Conservation (phyloP, 73 alveolate species). For the Paramecium primaurelia region DNA sequence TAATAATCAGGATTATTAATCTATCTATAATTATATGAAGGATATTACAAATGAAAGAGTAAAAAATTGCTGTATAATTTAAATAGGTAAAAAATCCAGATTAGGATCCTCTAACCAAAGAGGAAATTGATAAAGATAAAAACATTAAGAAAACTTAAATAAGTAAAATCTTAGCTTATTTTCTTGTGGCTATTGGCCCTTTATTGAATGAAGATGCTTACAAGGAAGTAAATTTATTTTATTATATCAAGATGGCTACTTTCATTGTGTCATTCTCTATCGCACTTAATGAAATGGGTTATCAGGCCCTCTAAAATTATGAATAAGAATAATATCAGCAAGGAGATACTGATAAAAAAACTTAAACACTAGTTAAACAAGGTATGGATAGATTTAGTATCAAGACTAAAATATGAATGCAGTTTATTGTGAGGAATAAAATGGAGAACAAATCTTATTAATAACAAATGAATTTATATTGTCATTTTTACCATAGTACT, state of each 20-base stretch:
- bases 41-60: constrained; percentile 34
- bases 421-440: constrained; percentile 46
- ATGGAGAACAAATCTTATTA: constrained; percentile 60
- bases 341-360: neutral
- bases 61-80: neutral
- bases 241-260: neutral
- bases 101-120: constrained; percentile 46
- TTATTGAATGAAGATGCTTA: constrained; percentile 40
- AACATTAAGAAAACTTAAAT: constrained; percentile 52
- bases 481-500: constrained; percentile 38
- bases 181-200: constrained; percentile 32
- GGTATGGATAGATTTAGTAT: constrained; percentile 19
- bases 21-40: neutral
- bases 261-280: neutral
- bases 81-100: constrained; percentile 29
- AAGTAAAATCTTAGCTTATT: constrained; percentile 52
- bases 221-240: neutral
- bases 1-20: neutral
- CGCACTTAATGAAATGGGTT: neutral
- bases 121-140: constrained; percentile 53
- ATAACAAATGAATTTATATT: constrained; percentile 52
- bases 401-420: neutral
- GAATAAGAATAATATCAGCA: constrained; percentile 18
- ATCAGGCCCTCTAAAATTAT: neutral
- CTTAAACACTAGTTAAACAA: neutral